Percentiles rank a stretch among this genome's conserved stretches.
Conservation (phyloP, 805 yeast species). For the Debaryomyces tyrocola region DNA sequence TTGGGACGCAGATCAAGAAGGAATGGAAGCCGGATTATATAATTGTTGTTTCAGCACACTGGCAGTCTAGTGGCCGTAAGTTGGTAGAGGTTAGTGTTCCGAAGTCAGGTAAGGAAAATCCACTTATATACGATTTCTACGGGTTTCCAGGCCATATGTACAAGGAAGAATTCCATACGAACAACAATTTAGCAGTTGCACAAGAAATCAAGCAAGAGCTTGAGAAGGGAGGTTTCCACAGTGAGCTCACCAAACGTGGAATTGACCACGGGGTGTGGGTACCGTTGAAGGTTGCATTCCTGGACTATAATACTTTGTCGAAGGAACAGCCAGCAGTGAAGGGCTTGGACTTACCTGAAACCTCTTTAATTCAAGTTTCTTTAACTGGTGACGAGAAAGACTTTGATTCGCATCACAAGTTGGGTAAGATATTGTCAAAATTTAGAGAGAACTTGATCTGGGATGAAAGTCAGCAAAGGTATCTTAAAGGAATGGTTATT, state of each 20-base stretch:
- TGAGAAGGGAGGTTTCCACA: slow-evolving; percentile 40
- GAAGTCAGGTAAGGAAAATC: slow-evolving; percentile 38
- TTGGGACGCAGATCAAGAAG: slow-evolving; percentile 54
- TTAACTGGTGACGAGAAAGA: slow-evolving; percentile 39
- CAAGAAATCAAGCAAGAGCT: slow-evolving; percentile 44
- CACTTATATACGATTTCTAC: slow-evolving; percentile 69
- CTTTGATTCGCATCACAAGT: slow-evolving; percentile 44
- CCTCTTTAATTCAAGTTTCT: slow-evolving; percentile 53
- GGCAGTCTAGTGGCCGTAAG: slow-evolving; percentile 53
- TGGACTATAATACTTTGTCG: slow-evolving; percentile 29
- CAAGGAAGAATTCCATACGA: slow-evolving; percentile 57
- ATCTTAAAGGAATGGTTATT: slow-evolving; percentile 45
- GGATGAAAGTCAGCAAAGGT: slow-evolving; percentile 23
- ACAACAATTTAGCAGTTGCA: slow-evolving; percentile 44
- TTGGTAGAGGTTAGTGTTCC: slow-evolving; percentile 48
- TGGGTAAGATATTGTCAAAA: slow-evolving; percentile 56
- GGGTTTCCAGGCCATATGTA: slow-evolving; percentile 72
- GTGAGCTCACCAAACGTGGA: slow-evolving; percentile 56
- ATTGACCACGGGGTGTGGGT: slow-evolving; percentile 86
- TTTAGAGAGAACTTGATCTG: slow-evolving; percentile 46
- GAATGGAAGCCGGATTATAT: slow-evolving; percentile 63
- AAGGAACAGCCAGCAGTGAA: slow-evolving; percentile 20
- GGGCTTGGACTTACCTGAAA: slow-evolving; percentile 41
- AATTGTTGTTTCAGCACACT: slow-evolving; percentile 73
- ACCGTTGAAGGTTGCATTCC: slow-evolving; percentile 70